Conservation (phyloP, 2,329 filamentous ascomycete species). For the Amylocarpus encephaloides region DNA sequence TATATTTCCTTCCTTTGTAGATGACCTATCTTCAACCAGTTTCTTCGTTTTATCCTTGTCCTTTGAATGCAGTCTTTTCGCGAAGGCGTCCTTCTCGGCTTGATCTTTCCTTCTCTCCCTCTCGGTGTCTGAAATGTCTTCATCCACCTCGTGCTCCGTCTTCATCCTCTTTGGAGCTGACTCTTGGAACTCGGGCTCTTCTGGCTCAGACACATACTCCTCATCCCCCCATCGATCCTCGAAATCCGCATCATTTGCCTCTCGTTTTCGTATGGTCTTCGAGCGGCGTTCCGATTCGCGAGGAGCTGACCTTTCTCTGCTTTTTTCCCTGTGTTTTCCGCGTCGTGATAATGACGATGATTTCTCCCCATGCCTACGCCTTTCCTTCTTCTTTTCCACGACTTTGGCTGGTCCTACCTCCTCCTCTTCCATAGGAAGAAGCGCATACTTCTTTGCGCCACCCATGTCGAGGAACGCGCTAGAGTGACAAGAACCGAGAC, state of each 20-base stretch:
- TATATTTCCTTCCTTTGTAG: constrained; percentile 47
- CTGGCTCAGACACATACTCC: constrained; percentile 46
- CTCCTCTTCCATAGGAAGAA: constrained; percentile 61
- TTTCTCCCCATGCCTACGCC: constrained; percentile 33
- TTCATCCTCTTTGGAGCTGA: constrained; percentile 67
- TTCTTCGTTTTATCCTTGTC: constrained; percentile 67
- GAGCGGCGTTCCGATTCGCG: constrained; percentile 37
- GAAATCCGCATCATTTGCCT: constrained; percentile 52
- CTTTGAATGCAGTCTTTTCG: constrained; percentile 66
- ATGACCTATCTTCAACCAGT: constrained; percentile 52
- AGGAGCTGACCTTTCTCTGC: constrained; percentile 30
- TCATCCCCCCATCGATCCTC: constrained; percentile 81
- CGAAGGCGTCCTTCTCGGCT: constrained; percentile 71
- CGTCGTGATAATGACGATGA: constrained; percentile 29
- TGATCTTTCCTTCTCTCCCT: constrained; percentile 58
- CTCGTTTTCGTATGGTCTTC: constrained; percentile 45
- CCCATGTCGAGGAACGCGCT: neutral
- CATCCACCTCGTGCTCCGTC: constrained; percentile 47
- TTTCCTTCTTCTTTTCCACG: constrained; percentile 42
- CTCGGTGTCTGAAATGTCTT: constrained; percentile 57
- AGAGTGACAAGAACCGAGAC: neutral
- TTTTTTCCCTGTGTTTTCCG: constrained; percentile 34
- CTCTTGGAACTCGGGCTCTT: constrained; percentile 56
- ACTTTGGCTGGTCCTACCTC: constrained; percentile 50
- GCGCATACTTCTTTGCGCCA: constrained; percentile 56